Conservation (phyloP, 2,329 filamentous ascomycete genomes). For the Penicillium psychrosexuale region DNA sequence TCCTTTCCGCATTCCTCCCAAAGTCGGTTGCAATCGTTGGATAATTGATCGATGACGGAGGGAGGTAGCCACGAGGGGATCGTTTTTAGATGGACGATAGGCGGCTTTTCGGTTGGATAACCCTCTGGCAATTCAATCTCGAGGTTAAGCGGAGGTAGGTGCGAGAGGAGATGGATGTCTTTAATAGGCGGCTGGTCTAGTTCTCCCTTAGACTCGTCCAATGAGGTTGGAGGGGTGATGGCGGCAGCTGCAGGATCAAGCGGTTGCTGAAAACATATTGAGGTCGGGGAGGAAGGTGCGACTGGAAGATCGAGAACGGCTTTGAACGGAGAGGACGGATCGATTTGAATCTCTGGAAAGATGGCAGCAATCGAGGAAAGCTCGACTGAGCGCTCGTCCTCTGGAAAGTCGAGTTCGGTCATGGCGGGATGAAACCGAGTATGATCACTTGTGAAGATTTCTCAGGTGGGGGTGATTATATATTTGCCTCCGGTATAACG, state of each 20-base stretch:
- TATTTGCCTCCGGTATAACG: not conserved
- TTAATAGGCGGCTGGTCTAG: slow-evolving; percentile 21
- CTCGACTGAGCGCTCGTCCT: slow-evolving; percentile 60
- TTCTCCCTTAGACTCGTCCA: slow-evolving; percentile 32
- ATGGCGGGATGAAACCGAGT: slow-evolving; percentile 22
- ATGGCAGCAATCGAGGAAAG: slow-evolving; percentile 60
- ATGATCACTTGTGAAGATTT: slow-evolving; percentile 3
- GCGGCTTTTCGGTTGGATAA: slow-evolving; percentile 55
- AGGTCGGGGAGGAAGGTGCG: slow-evolving; percentile 53
- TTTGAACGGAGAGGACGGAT: slow-evolving; percentile 46
- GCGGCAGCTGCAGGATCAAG: slow-evolving; percentile 35
- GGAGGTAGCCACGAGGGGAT: slow-evolving; percentile 53
- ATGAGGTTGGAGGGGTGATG: slow-evolving; percentile 44
- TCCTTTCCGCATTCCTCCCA: slow-evolving; percentile 61
- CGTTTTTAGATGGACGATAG: slow-evolving; percentile 49
- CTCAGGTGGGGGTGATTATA: not conserved
- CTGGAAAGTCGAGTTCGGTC: slow-evolving; percentile 36
- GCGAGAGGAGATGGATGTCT: slow-evolving; percentile 49
- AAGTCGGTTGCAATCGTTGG: slow-evolving; percentile 47
- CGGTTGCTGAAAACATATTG: slow-evolving; percentile 42
- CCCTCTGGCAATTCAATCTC: slow-evolving; percentile 52
- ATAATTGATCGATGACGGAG: slow-evolving; percentile 44
- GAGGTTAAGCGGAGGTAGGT: slow-evolving; percentile 57
- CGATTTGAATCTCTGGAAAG: slow-evolving; percentile 57
- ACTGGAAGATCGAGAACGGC: slow-evolving; percentile 57